These are phyloP conservation scores for Xanthoconium stramineum DNA, from an alignment of 768 basidiomycete species.

Conservation along the genomic window DNA sequence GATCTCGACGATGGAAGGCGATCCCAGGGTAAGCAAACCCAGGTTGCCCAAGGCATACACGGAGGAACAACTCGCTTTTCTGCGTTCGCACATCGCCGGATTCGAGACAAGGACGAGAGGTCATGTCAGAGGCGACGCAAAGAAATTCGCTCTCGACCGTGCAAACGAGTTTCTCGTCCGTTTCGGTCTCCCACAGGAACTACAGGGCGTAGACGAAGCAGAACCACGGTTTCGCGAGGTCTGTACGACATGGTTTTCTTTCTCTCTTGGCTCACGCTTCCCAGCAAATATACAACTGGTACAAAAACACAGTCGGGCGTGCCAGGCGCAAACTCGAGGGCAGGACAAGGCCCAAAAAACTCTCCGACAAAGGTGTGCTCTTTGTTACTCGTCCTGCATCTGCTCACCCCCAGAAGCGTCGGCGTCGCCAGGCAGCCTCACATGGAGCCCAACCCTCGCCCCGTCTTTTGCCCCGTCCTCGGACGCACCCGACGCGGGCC, in stretches of 20 bases:
- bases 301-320: conserved; percentile 66
- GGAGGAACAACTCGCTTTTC: conserved; percentile 58
- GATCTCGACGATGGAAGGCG: conserved; percentile 38
- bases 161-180: conserved; percentile 57
- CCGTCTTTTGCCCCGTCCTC: conserved; percentile 35
- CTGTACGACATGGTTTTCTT: conserved; percentile 1
- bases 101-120: conserved; percentile 60
- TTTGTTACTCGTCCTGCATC: background rate
- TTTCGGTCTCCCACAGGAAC: conserved; percentile 57
- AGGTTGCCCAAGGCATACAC: conserved; percentile 64
- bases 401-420: conserved; percentile 8
- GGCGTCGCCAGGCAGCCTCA: conserved; percentile 24
- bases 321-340: conserved; percentile 57
- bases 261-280: background rate
- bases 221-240: conserved; percentile 64
- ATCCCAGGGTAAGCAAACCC: conserved; percentile 65
- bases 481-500: conserved; percentile 25
- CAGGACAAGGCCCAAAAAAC: conserved; percentile 47
- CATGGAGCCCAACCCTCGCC: conserved; percentile 39
- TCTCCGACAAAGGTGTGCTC: conserved; percentile 46
- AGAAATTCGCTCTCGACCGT: conserved; percentile 63
- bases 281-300: conserved; percentile 73
- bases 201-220: conserved; percentile 52
- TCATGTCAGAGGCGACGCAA: conserved; percentile 62
- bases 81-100: conserved; percentile 49